Base-by-base conservation (phyloP, 495 filamentous ascomycete species). In the Bathelium albidoporum region DNA sequence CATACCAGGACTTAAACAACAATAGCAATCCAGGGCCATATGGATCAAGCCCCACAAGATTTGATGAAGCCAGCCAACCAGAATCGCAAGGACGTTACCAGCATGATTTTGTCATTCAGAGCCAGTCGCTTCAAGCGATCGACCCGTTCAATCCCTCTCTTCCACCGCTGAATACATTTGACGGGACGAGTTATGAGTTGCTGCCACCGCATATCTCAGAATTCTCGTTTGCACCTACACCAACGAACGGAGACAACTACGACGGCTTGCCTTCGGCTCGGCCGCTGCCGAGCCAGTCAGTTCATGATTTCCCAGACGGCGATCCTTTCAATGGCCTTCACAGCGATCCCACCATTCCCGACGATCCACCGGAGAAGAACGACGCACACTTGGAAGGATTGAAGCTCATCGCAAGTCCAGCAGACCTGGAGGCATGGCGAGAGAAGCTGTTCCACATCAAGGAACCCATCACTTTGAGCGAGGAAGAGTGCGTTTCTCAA, bases 371-470 rank as follows among this genome's bases (percentile, higher is more conserved):
- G 41, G 76, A 75, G 16, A 65, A 68, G 11, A 69, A 73, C 70
- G 67, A 78, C 71, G 76, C 81, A 45, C 76, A 87, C 73, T 74
- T 85, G 70, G 70, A 82, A 72, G 77, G 83, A 44, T 75, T 80
- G 64, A 86, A 79, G 72, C 75, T 85, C 62, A 78, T 90, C 29
- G 73, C 81, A 14, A 74, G 89, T 65, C 89, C 89, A 39, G 87
- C 89, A 1, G 77, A 88, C 65, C 81, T 95, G 45, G 78, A 83
- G 18, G 75, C 79, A 61, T 95, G 90, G 90, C 81, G 90, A 62
- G 78, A 87, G 64, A 85, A 80, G 68, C 76, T 95, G 49, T 95
- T 95, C 72, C 77, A 89, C 69, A 85, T 93, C 18, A 83, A 91
- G 65, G 85, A 89, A 31, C 82, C 79, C 12, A 87, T 95, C 55